phyloP scores from a whole-genome alignment of 2,329 filamentous ascomycete species.

The Aspergillus persii region DNA sequence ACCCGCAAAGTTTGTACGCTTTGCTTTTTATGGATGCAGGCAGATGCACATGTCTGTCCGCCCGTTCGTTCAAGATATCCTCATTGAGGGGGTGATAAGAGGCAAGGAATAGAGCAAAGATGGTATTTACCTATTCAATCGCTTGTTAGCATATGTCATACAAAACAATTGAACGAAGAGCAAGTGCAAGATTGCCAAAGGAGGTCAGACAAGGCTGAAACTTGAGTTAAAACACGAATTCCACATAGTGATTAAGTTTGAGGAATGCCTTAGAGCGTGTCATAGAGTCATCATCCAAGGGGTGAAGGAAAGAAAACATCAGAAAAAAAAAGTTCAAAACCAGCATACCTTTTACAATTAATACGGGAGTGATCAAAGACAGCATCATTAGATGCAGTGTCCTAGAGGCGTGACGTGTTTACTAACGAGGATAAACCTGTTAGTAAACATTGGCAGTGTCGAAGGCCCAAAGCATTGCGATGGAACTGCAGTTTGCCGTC shows the following conservation, averaged over 20 bases:
- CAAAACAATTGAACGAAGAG: constrained; percentile 16
- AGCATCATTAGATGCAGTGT: not conserved
- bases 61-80: constrained; percentile 67
- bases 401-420: not conserved
- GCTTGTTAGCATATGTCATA: constrained; percentile 30
- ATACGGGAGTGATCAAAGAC: not conserved
- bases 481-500: not conserved
- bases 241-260: constrained; percentile 64
- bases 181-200: constrained; percentile 11
- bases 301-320: constrained; percentile 9
- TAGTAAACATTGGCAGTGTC: not conserved
- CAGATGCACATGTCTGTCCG: constrained; percentile 61
- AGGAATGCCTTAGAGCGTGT: constrained; percentile 67
- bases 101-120: constrained; percentile 12
- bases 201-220: constrained; percentile 68
- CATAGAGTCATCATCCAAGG: constrained; percentile 59
- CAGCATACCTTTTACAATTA: constrained; percentile 45
- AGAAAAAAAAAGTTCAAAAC: constrained; percentile 2
- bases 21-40: constrained; percentile 53
- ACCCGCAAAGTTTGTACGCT: constrained; percentile 65
- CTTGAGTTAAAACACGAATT: constrained; percentile 59
- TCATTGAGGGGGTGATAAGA: constrained; percentile 46
- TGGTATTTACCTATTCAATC: constrained; percentile 33
- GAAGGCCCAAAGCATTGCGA: not conserved
- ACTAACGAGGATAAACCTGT: not conserved